These are phyloP conservation scores for Amauroascus verrucosus DNA, from an alignment of 2,329 filamentous ascomycete genomes.

Conservation along the genomic window DNA sequence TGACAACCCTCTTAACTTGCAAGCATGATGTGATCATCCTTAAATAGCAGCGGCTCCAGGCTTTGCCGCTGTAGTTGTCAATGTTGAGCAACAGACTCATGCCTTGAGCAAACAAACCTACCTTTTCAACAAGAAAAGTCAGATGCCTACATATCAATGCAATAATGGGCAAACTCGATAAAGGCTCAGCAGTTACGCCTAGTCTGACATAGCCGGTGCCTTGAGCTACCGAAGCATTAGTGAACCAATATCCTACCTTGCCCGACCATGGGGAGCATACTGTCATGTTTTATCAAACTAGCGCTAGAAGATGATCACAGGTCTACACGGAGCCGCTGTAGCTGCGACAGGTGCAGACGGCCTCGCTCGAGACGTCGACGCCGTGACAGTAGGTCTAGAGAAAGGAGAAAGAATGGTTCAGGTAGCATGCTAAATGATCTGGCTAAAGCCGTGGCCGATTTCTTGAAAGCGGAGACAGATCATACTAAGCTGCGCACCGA, in stretches of 20 bases:
- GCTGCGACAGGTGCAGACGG: not conserved
- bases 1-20: not conserved
- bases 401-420: not conserved
- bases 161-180: too few relatives aligned
- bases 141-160: too few relatives aligned
- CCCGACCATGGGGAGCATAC: not conserved
- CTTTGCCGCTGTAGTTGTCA: not conserved
- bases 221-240: not conserved
- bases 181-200: too few relatives aligned
- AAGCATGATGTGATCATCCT: not conserved
- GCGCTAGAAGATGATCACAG: not conserved
- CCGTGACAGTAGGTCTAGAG: not conserved
- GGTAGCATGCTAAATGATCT: not conserved
- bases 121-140: too few relatives aligned
- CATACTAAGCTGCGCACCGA: slow-evolving; percentile 7
- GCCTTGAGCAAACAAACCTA: not conserved
- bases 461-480: slow-evolving; percentile 9
- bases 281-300: not conserved
- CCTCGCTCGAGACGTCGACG: not conserved
- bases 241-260: too few relatives aligned
- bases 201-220: not conserved
- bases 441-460: not conserved
- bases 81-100: not conserved
- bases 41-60: not conserved
- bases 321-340: not conserved